These are phyloP conservation scores for Xylaria cubensis DNA, from an alignment of 495 filamentous ascomycete genomes.

Conservation along the genomic window DNA sequence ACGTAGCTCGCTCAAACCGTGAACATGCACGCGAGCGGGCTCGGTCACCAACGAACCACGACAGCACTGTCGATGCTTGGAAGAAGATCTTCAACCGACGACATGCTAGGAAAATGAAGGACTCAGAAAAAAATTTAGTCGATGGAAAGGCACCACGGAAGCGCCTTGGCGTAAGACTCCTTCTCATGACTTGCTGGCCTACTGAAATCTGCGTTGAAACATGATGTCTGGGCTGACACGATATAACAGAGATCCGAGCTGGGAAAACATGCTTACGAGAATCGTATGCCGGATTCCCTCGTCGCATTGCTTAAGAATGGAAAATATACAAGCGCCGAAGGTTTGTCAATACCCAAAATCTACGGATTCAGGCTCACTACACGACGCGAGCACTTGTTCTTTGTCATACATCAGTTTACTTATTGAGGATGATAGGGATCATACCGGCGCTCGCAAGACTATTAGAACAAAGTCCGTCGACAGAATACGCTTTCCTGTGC, in stretches of 20 bases:
- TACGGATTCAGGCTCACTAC: slow-evolving; percentile 40
- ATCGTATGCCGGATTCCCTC: slow-evolving; percentile 86
- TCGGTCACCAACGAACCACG: not conserved
- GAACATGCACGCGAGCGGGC: slow-evolving; percentile 12
- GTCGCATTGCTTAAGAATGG: slow-evolving; percentile 69
- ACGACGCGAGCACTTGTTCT: not conserved
- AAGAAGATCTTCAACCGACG: slow-evolving; percentile 22
- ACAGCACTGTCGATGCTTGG: slow-evolving; percentile 18
- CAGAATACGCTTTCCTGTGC: slow-evolving; percentile 79
- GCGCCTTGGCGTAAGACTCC: slow-evolving; percentile 24
- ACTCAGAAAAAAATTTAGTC: slow-evolving; percentile 2
- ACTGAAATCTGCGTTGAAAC: not conserved
- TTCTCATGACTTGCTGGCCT: not conserved
- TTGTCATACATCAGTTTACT: slow-evolving; percentile 32
- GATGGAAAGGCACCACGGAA: slow-evolving; percentile 42
- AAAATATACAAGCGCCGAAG: slow-evolving; percentile 62
- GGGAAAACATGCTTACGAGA: slow-evolving; percentile 85
- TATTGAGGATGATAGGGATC: slow-evolving; percentile 57
- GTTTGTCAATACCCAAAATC: slow-evolving; percentile 60
- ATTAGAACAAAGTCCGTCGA: slow-evolving; percentile 68
- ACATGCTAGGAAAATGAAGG: slow-evolving; percentile 17
- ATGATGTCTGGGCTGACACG: slow-evolving; percentile 6
- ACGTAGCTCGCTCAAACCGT: slow-evolving; percentile 17
- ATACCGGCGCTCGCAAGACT: slow-evolving; percentile 75
- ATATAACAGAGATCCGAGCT: slow-evolving; percentile 64